A percentile compares a stretch with the other conserved stretches of the same genome.
These are phyloP conservation scores for Pelargonium myrrhifolium DNA, from an alignment of 441 rosid genomes.

Conservation along the genomic window DNA sequence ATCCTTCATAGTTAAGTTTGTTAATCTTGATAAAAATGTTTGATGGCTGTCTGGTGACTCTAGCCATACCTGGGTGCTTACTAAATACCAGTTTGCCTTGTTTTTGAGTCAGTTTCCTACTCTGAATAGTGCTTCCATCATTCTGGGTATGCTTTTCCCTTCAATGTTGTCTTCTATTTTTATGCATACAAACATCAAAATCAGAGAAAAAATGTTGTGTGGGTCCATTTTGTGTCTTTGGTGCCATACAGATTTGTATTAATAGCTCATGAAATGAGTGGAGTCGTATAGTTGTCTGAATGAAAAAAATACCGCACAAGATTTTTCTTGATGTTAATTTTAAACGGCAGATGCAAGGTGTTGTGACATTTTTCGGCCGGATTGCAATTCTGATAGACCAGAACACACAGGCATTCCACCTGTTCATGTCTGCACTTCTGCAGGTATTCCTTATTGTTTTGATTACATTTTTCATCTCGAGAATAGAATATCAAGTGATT, in stretches of 20 bases:
- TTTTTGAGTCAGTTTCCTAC: too few species aligned
- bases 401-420: constrained; percentile 91
- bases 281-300: neutral
- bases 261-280: neutral
- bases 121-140: too few species aligned
- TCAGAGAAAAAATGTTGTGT: neutral
- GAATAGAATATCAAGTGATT: neutral
- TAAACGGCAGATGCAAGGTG: constrained; percentile 81
- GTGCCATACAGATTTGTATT: neutral
- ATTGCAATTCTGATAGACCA: constrained; percentile 83
- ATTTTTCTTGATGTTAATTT: neutral
- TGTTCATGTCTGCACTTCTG: constrained; percentile 95
- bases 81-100: too few species aligned
- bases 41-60: neutral
- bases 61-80: too few species aligned
- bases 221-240: neutral
- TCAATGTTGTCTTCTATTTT: too few species aligned
- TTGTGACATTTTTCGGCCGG: constrained; percentile 84
- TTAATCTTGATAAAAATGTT: neutral
- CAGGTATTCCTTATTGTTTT: constrained; percentile 50
- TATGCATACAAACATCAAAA: neutral
- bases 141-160: neutral
- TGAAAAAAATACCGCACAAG: neutral
- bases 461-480: neutral
- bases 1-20: neutral